Evolutionary conservation across 306 rosid species (phyloP), one percentile per base, ranked within the genome.

Genomic region (Cyclanthera cordifolia): DNA sequence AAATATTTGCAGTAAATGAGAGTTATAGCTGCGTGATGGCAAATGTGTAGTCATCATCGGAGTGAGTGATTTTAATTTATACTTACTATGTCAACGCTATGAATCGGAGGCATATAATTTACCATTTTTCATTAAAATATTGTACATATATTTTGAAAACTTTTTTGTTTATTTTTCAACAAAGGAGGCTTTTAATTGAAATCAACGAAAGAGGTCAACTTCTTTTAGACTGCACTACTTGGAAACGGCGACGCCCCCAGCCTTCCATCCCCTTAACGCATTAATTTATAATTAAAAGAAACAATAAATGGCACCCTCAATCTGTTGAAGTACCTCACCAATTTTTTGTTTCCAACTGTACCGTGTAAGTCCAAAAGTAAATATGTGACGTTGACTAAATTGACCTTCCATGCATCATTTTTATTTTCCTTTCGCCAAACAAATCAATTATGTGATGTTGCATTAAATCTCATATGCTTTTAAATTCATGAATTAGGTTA

Each of bases 151-250:
- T n/a, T n/a, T n/a, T n/a, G n/a, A n/a, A n/a, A n/a, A n/a, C n/a
- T n/a, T n/a, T n/a, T n/a, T n/a, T n/a, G n/a, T n/a, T n/a, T n/a
- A n/a, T n/a, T n/a, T n/a, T n/a, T n/a, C 37, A 32, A 32, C 37
- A 32, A 32, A 39, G 19, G 28, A 28, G 37, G n/a, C 28, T 17
- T 61, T 61, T 61, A 37, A 61, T 61, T 37, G 50, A 37, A 37
- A 61, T 61, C 68, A 61, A 61, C 68, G 17, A 61, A 37, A 19
- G 27, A 17, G 68, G 17, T 61, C 68, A 37, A 37, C 46, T 58
- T 58, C 46, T 30, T 32, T 58, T 15, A 1, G 41, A 5, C 63
- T 9, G 61, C 27, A 52, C 49, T 43, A 39, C 11, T 8, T 12
- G 7, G 45, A 7, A 37, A 7, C 13, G 46, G 13, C 12, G 46